Base-by-base conservation (phyloP, 306 rosid genomes). In the Glycine latifolia region DNA sequence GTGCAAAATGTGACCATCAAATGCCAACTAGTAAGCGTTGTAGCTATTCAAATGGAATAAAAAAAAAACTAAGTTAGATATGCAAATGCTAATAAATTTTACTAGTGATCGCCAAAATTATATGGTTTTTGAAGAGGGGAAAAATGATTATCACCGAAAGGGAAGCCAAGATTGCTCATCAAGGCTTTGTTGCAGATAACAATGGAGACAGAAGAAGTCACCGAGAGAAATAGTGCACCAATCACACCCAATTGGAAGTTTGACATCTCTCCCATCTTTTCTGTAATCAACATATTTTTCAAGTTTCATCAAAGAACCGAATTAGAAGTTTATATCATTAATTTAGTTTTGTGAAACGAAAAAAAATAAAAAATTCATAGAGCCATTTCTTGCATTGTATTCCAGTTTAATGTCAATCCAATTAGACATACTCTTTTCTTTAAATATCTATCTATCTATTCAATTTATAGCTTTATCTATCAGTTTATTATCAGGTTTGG, bases 131-230 rank as follows among this genome's bases (percentile, higher is more conserved):
- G 47, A 81, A 17, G 46, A 56, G 6, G 59, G 9, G 11, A 37
- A 55, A 65, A 78, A 43, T 58, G 75, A 4, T 35, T 63, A 73
- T 62, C 77, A 94, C 98, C 98, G 16, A 94, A 94, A 83, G 96
- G 99, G 88, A 95, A 95, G 78, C 99, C 99, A 59, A 95, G 97
- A 81, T 93, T 90, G 96, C 99, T 95, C 98, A 95, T 95, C 88
- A 95, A 85, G 79, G 99, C 97, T 86, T 95, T 95, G 91, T 95
- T 95, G 93, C 99, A 95, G 58, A 95, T 95, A 74, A 95, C 99
- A 87, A 95, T 95, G 83, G 99, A 95, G 61, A 95, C 99, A 6
- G 99, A 95, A 41, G 99, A 95, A 52, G 98, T 98, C 73, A 95
- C 99, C 0, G 99, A 95, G 58, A 95, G 98, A 78, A 92, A 95